These are phyloP conservation scores for Cordyceps cateniannulata DNA, from an alignment of 2,329 filamentous ascomycete species.

Conservation along the genomic window DNA sequence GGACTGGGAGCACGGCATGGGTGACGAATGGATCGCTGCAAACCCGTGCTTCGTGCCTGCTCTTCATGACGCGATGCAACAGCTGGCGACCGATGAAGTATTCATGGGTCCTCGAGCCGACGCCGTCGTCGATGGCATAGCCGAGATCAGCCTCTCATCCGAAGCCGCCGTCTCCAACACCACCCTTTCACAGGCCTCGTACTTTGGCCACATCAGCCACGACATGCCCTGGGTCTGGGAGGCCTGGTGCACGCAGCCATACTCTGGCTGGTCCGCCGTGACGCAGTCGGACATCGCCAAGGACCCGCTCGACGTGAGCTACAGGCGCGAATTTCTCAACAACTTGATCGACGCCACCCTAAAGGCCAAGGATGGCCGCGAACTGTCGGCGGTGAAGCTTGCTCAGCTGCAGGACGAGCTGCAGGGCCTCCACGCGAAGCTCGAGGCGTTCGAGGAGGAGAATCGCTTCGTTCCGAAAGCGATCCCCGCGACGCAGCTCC, in stretches of 20 bases:
- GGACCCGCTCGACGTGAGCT: neutral
- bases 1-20: conserved; percentile 7
- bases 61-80: neutral
- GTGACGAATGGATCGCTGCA: conserved; percentile 13
- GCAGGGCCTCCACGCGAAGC: neutral
- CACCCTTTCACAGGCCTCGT: conserved; percentile 6
- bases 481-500: neutral
- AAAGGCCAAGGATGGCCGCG: neutral
- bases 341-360: neutral
- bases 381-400: neutral
- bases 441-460: neutral
- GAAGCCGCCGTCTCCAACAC: neutral
- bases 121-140: neutral
- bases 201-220: neutral
- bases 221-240: conserved; percentile 17
- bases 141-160: neutral
- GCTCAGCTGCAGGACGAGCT: neutral
- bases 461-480: neutral
- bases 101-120: neutral
- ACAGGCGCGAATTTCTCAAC: neutral
- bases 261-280: conserved; percentile 8
- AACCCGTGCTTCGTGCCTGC: conserved; percentile 16
- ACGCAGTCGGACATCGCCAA: conserved; percentile 3
- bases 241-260: conserved; percentile 12
- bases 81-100: neutral